These are phyloP conservation scores for Pseudotsuga menziesii DNA, from an alignment of 75 land plant species.

Conservation along the genomic window DNA sequence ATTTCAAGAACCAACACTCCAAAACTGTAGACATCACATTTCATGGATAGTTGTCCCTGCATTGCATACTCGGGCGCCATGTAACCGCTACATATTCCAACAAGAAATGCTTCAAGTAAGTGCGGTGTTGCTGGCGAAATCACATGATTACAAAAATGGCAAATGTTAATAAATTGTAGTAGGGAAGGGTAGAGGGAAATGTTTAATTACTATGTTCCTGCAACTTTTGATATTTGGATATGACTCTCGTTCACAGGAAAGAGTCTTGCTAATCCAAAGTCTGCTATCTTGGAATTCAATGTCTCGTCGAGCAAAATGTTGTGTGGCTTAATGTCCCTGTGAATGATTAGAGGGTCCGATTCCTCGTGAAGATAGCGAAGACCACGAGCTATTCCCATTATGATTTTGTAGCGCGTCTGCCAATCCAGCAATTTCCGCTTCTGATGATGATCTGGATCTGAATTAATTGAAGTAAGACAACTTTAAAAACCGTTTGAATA, in stretches of 20 bases:
- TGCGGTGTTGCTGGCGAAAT: no score
- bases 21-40: conserved; percentile 11
- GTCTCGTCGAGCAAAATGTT: conserved; percentile 30
- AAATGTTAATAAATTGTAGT: not conserved
- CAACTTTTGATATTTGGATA: conserved; percentile 18
- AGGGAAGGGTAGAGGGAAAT: not conserved
- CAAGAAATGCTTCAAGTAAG: not conserved
- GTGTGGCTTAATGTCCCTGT: conserved; percentile 39
- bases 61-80: conserved; percentile 11
- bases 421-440: conserved; percentile 11
- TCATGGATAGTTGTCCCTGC: not conserved
- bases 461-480: no score
- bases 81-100: not conserved
- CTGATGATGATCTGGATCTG: not conserved
- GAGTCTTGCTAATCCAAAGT: conserved; percentile 30
- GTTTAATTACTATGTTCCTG: conserved; percentile 12
- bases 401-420: conserved; percentile 26
- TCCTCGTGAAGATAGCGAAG: conserved; percentile 33
- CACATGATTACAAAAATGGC: no score
- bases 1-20: conserved; percentile 9
- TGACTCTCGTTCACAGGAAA: conserved; percentile 11
- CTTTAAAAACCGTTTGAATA: no score
- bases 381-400: conserved; percentile 33
- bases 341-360: conserved; percentile 32
- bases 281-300: conserved; percentile 31